Evolutionary conservation across 768 basidiomycete species (phyloP), one percentile per base, ranked within the genome.

Genomic region (Suillus cothurnatus): DNA sequence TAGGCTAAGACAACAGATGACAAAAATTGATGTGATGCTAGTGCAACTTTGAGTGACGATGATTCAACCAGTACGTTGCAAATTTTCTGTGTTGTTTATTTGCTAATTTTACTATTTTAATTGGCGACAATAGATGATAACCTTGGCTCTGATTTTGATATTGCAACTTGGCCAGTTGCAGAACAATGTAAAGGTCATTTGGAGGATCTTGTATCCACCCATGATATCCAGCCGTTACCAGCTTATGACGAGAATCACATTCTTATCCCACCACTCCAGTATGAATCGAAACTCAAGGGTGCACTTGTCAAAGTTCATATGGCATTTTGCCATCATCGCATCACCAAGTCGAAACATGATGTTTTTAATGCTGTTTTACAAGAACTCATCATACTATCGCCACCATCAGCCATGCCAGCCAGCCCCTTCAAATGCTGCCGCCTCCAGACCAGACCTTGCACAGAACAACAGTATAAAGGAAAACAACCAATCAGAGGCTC

Each of bases 301-400:
- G 23, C 64, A 7, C 43, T 52, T 3, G 38, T 65, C 14, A 50
- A 61, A 41, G 60, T 55, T 9, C 47, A 65, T n/a, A n/a, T 65
- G 1, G 8, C 59, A 0, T 45, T 61, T 39, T n/a, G 4, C n/a
- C 49, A 65, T 32, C 50, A 65, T 15, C 12, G 1, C 32, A 45
- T 55, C 38, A 65, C 53, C n/a, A 41, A 34, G 0, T 19, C 31
- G 12, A 65, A 41, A 14, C 4, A 4, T 0, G 32, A 65, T 38
- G n/a, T 65, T 3, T 61, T 61, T 32, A 55, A 17, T 34, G 45
- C 49, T 9, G 4, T 38, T 38, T 21, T 61, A 19, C 50, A 26
- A 19, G 38, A 61, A 32, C 43, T 65, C 6, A 34, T 50, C 5
- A 28, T 65, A 26, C n/a, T 52, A 0, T 38, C 21, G 7, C 45